phyloP scores from a whole-genome alignment of 2,329 filamentous ascomycete species.

The Aspergillus sp. region DNA sequence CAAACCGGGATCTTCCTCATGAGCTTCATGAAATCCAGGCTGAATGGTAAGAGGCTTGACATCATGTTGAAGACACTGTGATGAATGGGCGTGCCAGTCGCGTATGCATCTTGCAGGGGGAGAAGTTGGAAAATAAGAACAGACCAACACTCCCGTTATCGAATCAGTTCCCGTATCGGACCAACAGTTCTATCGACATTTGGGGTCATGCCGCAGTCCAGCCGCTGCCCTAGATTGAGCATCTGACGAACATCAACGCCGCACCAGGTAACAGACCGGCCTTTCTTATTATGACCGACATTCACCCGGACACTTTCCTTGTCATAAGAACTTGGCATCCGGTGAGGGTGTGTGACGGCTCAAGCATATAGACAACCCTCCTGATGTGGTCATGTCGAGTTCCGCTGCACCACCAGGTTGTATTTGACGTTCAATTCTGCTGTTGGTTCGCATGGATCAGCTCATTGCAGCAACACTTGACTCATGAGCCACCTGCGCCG shows the following conservation, averaged over 20 bases:
- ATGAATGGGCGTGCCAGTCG: slow-evolving; percentile 16
- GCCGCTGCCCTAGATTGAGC: slow-evolving; percentile 13
- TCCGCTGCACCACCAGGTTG: slow-evolving; percentile 1
- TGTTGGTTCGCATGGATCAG: slow-evolving; percentile 9
- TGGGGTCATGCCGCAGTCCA: slow-evolving; percentile 23
- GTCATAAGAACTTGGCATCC: slow-evolving; percentile 16
- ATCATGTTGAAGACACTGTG: slow-evolving; percentile 23
- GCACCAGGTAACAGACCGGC: slow-evolving; percentile 6
- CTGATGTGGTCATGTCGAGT: slow-evolving; percentile 19
- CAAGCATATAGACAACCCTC: slow-evolving; percentile 6
- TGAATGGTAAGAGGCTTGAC: slow-evolving; percentile 24
- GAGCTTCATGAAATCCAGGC: slow-evolving; percentile 22
- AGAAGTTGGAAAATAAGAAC: slow-evolving; percentile 1
- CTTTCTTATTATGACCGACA: slow-evolving; percentile 12
- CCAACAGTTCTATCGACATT: slow-evolving; percentile 21
- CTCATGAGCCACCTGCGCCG: slow-evolving; percentile 17
- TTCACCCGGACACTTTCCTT: slow-evolving; percentile 3
- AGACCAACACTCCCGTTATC: slow-evolving; percentile 20
- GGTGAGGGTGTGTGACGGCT: slow-evolving; percentile 4
- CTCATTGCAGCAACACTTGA: slow-evolving; percentile 12
- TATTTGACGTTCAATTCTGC: slow-evolving; percentile 3
- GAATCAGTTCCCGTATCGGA: slow-evolving; percentile 20
- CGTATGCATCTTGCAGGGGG: slow-evolving; percentile 14
- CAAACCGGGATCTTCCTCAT: slow-evolving; percentile 13
- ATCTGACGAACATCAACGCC: slow-evolving; percentile 25